A percentile compares a stretch with the other conserved stretches of the same genome.
Conservation (phyloP, 2,329 filamentous ascomycete species). For the Fusarium sp. region DNA sequence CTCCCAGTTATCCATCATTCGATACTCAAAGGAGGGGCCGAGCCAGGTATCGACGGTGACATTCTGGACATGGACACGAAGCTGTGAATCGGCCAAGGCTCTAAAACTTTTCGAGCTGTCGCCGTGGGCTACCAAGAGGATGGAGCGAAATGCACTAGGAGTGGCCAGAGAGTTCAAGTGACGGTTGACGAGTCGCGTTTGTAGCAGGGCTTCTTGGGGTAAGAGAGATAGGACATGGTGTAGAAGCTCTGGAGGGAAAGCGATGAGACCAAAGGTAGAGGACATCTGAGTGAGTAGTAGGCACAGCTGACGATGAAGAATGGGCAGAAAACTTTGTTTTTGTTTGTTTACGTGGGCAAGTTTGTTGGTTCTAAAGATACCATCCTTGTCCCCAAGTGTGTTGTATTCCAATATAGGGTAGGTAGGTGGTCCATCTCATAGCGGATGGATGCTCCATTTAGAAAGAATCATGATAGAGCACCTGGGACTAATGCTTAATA, state of each 20-base stretch:
- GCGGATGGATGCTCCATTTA: background rate
- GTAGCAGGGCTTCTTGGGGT: background rate
- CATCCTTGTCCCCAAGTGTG: background rate
- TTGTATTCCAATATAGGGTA: background rate
- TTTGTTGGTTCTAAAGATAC: background rate
- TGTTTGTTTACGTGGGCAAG: background rate
- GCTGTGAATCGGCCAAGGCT: background rate
- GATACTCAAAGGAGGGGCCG: background rate
- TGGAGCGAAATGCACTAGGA: background rate
- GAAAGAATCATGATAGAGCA: background rate
- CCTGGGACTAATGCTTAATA: background rate
- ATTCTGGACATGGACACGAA: background rate
- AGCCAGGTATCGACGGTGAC: constrained; percentile 8
- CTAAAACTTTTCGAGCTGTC: background rate
- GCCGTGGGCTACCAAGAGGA: background rate
- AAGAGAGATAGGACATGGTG: background rate
- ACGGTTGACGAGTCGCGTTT: constrained; percentile 44
- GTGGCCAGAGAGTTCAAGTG: constrained; percentile 42
- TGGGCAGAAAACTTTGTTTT: background rate
- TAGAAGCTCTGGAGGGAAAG: background rate
- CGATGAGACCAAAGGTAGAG: background rate
- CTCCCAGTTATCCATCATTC: background rate
- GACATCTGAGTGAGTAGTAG: background rate
- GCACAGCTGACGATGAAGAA: background rate
- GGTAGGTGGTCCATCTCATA: background rate